These are phyloP conservation scores for Strobilomyces dryophilus DNA, from an alignment of 768 basidiomycete species.

Conservation along the genomic window DNA sequence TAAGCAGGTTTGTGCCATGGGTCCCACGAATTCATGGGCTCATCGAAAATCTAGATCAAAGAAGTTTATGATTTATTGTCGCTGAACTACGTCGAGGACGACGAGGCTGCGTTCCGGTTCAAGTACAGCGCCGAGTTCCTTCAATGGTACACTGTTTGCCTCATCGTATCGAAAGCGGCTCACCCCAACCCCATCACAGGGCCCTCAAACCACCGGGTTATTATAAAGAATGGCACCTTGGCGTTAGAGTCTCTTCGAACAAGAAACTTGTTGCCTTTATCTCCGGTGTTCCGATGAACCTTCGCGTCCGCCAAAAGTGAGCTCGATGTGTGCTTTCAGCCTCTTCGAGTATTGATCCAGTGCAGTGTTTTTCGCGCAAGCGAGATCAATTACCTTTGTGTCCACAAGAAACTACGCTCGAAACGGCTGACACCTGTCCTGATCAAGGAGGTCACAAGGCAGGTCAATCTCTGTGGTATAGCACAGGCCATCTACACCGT, in stretches of 20 bases:
- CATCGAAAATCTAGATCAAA: slow-evolving; percentile 52
- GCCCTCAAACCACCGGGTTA: slow-evolving; percentile 94
- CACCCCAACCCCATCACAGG: slow-evolving; percentile 42
- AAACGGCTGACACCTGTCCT: slow-evolving; percentile 94
- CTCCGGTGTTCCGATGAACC: slow-evolving; percentile 81
- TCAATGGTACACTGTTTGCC: slow-evolving; percentile 57
- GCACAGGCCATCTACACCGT: slow-evolving; percentile 99
- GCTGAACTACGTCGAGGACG: slow-evolving; percentile 94
- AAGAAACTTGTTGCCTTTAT: slow-evolving; percentile 97
- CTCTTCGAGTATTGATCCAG: slow-evolving; percentile 5
- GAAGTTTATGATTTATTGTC: slow-evolving; percentile 92
- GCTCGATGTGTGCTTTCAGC: slow-evolving; percentile 23
- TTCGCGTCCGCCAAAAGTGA: slow-evolving; percentile 84
- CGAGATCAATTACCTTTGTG: slow-evolving; percentile 97
- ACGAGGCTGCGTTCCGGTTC: slow-evolving; percentile 94
- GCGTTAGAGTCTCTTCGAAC: slow-evolving; percentile 85
- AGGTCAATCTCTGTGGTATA: slow-evolving; percentile 81
- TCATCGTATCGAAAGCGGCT: not conserved
- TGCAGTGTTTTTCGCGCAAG: slow-evolving; percentile 62
- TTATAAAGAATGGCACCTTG: slow-evolving; percentile 91
- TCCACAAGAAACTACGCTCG: slow-evolving; percentile 95
- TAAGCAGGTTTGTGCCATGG: slow-evolving; percentile 49
- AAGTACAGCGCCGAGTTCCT: slow-evolving; percentile 94
- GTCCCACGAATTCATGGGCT: not conserved
- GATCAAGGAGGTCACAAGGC: slow-evolving; percentile 96